Conservation (phyloP, 2,329 filamentous ascomycete genomes). For the Trichothecium sympodiale region DNA sequence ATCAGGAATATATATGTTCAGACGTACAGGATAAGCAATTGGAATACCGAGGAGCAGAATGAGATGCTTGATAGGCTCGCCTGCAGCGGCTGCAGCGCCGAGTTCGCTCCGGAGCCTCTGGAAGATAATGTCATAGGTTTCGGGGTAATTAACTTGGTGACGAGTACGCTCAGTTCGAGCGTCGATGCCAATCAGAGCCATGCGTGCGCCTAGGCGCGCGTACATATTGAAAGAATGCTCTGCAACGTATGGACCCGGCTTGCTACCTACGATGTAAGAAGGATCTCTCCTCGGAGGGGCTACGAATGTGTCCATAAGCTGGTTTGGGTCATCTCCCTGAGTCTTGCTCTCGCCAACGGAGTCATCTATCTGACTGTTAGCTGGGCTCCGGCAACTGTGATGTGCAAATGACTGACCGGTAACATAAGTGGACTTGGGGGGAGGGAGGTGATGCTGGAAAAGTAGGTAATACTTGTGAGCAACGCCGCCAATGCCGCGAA, state of each 20-base stretch:
- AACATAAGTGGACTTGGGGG: constrained; percentile 76
- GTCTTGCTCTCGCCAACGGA: constrained; percentile 18
- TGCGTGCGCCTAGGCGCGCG: constrained; percentile 67
- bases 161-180: constrained; percentile 66
- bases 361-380: constrained; percentile 12
- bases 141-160: constrained; percentile 88
- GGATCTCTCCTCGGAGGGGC: constrained; percentile 42
- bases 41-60: constrained; percentile 81
- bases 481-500: constrained; percentile 80
- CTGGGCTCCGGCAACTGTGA: neutral
- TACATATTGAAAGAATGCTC: constrained; percentile 83
- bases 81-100: constrained; percentile 49
- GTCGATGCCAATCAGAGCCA: constrained; percentile 82
- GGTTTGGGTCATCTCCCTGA: constrained; percentile 54
- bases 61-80: constrained; percentile 76
- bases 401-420: constrained; percentile 38
- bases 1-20: neutral
- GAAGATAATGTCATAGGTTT: constrained; percentile 81
- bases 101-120: constrained; percentile 65
- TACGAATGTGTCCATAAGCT: constrained; percentile 68
- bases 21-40: constrained; percentile 64
- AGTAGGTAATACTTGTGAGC: constrained; percentile 98
- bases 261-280: constrained; percentile 68
- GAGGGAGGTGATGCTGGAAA: constrained; percentile 89
- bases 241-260: constrained; percentile 78